A percentile compares a stretch with the other conserved stretches of the same genome.
These are phyloP conservation scores for Salix udensis DNA, from an alignment of 345 rosid species.

Conservation along the genomic window DNA sequence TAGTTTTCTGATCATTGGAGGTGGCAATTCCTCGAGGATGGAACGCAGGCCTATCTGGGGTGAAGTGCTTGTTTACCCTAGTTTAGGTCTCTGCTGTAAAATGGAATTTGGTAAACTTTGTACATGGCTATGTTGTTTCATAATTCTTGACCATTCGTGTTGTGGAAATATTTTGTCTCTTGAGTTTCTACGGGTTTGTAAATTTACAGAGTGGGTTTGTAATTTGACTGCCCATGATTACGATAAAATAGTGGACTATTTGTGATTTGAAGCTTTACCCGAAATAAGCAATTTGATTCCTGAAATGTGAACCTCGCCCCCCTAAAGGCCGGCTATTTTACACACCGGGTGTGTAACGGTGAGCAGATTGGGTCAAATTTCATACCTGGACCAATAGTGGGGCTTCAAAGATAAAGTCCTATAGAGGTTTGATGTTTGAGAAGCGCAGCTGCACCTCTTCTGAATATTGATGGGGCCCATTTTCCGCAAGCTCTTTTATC, in stretches of 20 bases:
- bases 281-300: not conserved
- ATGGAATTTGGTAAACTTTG: not conserved
- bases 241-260: not conserved
- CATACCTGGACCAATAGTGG: no score
- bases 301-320: not conserved
- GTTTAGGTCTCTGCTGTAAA: not conserved
- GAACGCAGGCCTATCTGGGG: not conserved
- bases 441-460: no score
- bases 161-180: not conserved
- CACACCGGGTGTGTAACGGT: not conserved
- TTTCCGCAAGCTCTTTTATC: no score
- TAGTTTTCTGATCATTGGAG: not conserved
- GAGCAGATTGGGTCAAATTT: no score
- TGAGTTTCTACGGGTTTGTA: not conserved
- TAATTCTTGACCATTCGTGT: not conserved
- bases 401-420: no score
- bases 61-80: not conserved
- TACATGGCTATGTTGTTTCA: constrained; percentile 3
- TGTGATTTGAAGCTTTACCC: not conserved
- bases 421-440: no score
- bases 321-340: not conserved
- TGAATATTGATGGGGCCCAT: no score
- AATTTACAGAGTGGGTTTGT: not conserved
- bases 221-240: not conserved
- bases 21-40: not conserved